Evolutionary conservation across 352 stramenopile species (phyloP).

Genomic region (Thalassiosira exigua): DNA sequence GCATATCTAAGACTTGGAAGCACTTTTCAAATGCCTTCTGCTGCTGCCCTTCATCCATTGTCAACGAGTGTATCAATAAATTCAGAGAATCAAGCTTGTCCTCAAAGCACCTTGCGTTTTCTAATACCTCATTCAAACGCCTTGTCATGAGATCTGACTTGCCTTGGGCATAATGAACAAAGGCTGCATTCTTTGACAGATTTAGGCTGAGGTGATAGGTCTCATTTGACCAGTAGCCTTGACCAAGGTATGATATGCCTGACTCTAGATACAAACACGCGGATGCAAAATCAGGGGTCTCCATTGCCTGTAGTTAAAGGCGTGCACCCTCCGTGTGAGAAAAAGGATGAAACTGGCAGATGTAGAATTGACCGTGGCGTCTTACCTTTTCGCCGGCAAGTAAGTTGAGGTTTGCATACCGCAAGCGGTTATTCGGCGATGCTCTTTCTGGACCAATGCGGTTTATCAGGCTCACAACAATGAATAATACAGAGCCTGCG

Average conservation of each 20-base stretch:
- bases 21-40: neutral
- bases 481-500: conserved; percentile 27
- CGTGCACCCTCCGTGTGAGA: no score
- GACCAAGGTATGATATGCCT: conserved; percentile 32
- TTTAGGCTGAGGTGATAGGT: conserved; percentile 33
- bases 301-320: conserved; percentile 8
- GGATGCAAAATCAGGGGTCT: conserved; percentile 32
- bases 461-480: conserved; percentile 32
- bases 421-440: neutral
- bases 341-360: no score
- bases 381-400: conserved; percentile 17
- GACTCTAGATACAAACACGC: conserved; percentile 27
- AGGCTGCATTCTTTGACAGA: conserved; percentile 22
- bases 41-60: neutral
- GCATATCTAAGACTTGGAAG: neutral
- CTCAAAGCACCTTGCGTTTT: conserved; percentile 21
- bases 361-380: no score
- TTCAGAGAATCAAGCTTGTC: conserved; percentile 9
- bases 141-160: conserved; percentile 18
- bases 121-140: conserved; percentile 15
- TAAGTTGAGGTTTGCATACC: conserved; percentile 26
- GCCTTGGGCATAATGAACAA: conserved; percentile 16
- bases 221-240: conserved; percentile 13
- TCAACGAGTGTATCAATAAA: neutral
- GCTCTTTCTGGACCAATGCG: conserved; percentile 3